A percentile compares a stretch with the other conserved stretches of the same genome.
These are phyloP conservation scores for Emericellopsis terricola DNA, from an alignment of 495 filamentous ascomycete species.

Conservation along the genomic window DNA sequence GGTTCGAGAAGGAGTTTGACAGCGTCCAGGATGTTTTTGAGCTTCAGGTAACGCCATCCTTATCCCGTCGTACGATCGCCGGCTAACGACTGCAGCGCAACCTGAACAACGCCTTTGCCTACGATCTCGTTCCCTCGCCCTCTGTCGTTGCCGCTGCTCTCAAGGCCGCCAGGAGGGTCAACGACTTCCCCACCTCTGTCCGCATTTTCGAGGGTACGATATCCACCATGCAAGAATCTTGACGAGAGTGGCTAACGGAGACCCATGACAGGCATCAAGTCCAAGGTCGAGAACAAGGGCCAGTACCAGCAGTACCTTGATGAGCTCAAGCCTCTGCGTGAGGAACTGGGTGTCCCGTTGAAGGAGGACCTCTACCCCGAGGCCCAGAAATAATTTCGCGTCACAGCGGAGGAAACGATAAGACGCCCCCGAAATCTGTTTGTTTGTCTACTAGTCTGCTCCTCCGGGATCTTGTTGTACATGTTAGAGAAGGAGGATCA, in stretches of 20 bases:
- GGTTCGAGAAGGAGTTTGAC: conserved; percentile 99
- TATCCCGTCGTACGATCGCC: conserved; percentile 2
- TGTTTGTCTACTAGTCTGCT: no score
- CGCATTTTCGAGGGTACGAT: conserved; percentile 87
- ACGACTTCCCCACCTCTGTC: conserved; percentile 96
- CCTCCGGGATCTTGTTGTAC: not conserved
- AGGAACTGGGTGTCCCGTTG: conserved; percentile 80
- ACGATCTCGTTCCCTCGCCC: conserved; percentile 94
- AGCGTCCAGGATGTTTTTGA: conserved; percentile 96
- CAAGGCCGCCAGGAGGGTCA: conserved; percentile 81
- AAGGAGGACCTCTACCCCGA: conserved; percentile 93
- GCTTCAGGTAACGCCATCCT: conserved; percentile 99
- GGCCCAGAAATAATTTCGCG: conserved; percentile 34
- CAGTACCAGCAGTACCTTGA: conserved; percentile 97
- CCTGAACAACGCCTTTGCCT: conserved; percentile 99
- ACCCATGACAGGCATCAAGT: conserved; percentile 63
- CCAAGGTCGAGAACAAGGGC: conserved; percentile 94
- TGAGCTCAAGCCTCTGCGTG: conserved; percentile 77
- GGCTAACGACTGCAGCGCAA: conserved; percentile 49
- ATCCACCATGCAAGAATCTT: not conserved
- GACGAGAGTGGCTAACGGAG: conserved; percentile 2
- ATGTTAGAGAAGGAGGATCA: no score
- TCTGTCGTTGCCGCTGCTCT: conserved; percentile 84
- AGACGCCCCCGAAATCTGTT: no score
- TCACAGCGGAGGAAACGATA: no score